Percentiles rank a stretch among this genome's conserved stretches.
These are phyloP conservation scores for Volvariella surrecta DNA, from an alignment of 1,284 basidiomycete genomes.

Conservation along the genomic window DNA sequence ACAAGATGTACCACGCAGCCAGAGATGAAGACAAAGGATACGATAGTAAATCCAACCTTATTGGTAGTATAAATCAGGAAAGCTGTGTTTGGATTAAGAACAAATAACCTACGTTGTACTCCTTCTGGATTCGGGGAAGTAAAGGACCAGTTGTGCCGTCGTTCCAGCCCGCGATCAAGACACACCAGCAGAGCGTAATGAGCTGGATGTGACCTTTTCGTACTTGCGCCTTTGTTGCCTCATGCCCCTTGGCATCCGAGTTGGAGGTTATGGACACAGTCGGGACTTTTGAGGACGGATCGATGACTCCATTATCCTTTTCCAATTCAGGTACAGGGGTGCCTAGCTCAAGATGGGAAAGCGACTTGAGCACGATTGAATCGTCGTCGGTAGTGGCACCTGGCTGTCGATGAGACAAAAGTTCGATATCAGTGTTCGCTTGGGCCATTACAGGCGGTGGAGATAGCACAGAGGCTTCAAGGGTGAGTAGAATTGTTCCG, in stretches of 20 bases:
- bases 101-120: conserved; percentile 33
- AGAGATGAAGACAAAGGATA: conserved; percentile 36
- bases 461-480: too few species aligned
- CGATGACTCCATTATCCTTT: too few species aligned
- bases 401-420: too few species aligned
- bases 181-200: conserved; percentile 27
- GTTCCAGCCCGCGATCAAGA: conserved; percentile 50
- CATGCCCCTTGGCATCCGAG: background rate
- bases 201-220: conserved; percentile 23
- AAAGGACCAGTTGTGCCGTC: conserved; percentile 54
- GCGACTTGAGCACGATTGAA: too few species aligned
- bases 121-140: conserved; percentile 44
- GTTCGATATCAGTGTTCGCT: too few species aligned
- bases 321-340: too few species aligned
- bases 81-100: background rate
- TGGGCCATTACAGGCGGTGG: too few species aligned
- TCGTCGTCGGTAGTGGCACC: too few species aligned
- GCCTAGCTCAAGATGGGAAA: too few species aligned
- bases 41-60: conserved; percentile 32
- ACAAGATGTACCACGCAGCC: conserved; percentile 26
- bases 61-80: background rate
- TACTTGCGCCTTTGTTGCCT: conserved; percentile 5
- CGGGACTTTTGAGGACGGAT: too few species aligned
- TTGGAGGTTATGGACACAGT: too few species aligned
- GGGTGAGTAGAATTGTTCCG: too few species aligned